A percentile compares a stretch with the other conserved stretches of the same genome.
phyloP scores from a whole-genome alignment of 371 early-diverging fungal genomes.

The Enterocytospora artemiae region DNA sequence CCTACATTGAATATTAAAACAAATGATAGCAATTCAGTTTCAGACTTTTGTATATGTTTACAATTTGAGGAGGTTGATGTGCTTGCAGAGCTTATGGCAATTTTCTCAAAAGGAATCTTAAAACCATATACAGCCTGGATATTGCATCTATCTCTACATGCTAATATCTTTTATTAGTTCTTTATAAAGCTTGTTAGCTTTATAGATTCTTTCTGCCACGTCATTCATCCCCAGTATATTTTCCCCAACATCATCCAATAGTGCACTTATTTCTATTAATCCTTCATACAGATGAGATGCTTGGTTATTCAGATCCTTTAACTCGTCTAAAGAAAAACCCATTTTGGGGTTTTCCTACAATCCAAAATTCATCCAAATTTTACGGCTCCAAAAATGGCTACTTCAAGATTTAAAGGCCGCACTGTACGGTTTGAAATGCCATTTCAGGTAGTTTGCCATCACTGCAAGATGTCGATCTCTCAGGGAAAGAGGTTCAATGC shows the following conservation, averaged over 20 bases:
- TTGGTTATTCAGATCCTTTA: neutral
- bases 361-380: no score
- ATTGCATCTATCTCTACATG: neutral
- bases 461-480: slow-evolving; percentile 80
- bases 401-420: no score
- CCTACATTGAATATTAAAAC: no score
- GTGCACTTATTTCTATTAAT: neutral
- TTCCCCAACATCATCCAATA: neutral
- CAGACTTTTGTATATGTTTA: no score
- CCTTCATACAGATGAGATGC: neutral
- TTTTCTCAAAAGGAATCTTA: no score
- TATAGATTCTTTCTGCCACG: neutral
- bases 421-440: no score
- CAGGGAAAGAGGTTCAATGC: slow-evolving; percentile 92
- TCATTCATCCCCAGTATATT: neutral
- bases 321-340: neutral
- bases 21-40: no score
- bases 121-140: no score
- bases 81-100: no score
- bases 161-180: neutral
- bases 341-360: no score
- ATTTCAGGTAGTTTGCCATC: slow-evolving; percentile 81
- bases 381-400: no score
- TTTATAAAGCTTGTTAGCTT: neutral
- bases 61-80: no score